Base-by-base conservation (phyloP, 768 basidiomycete genomes). In the Russula sp. region DNA sequence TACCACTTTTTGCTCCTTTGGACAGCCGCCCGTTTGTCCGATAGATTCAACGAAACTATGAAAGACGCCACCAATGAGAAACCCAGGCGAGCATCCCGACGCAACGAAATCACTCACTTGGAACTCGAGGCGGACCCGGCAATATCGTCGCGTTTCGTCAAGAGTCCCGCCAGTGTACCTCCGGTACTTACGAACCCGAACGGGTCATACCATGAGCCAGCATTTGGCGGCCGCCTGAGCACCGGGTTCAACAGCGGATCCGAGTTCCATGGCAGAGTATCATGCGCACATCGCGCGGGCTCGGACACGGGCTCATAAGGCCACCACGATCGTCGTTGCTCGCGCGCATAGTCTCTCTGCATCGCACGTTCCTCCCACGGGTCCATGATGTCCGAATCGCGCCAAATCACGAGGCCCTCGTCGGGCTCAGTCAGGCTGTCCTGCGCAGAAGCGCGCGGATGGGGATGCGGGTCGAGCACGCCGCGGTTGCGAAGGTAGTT, bases 11-110 rank as follows among this genome's bases (percentile, higher is more conserved):
- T 88, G 87, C 0, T 79, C 75, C 56, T 73, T 82, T 3, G 90
- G 87, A 71, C 93, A 94, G 6, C 93, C 92, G 4, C 72, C 71
- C 7, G 77, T 81, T 22, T 81, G 77, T 14, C 90, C 90, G 63
- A 96, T 94, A 22, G 74, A 75, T 64, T 79, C 73, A 51, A 80
- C 78, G 69, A 89, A 93, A 72, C 90, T 93, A 62, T 29, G 61
- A 48, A 53, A 53, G 29, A 14, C 32, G 14, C 7, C 5, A 13
- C n/a, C 39, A 42, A 59, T 36, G 25, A 41, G 46, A 39, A 41
- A n/a, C 50, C 20, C 9, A 47, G 11, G 25, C 6, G 65, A 13
- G 13, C 20, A 49, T 18, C 53, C n/a, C 49, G 16, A 46, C 13
- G 32, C 18, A 29, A 43, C 25, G 22, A 13, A 2, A 35, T 20